These are phyloP conservation scores for Bretschneidera sinensis DNA, from an alignment of 345 rosid species.

Conservation along the genomic window DNA sequence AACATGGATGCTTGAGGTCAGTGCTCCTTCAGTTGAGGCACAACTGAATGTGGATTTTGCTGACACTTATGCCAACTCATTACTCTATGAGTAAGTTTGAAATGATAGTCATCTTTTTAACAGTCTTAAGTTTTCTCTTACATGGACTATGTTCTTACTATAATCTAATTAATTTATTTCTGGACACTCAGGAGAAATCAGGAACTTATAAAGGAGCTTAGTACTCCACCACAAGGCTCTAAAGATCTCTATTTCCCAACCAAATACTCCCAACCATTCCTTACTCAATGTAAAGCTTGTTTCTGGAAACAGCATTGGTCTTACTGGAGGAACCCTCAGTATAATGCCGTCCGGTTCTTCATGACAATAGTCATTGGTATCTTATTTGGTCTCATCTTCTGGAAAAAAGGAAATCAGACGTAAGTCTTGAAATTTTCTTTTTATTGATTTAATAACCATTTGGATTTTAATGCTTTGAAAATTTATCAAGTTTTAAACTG, in stretches of 20 bases:
- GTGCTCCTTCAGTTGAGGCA: constrained; percentile 54
- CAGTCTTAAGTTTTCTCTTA: background rate
- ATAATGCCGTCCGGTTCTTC: constrained; percentile 67
- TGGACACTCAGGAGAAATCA: constrained; percentile 54
- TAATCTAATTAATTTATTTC: background rate
- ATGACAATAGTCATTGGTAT: constrained; percentile 48
- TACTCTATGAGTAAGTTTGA: constrained; percentile 56
- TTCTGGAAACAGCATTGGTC: constrained; percentile 81
- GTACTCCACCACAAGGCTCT: constrained; percentile 53
- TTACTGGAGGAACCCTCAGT: constrained; percentile 75
- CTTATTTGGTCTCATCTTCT: constrained; percentile 70
- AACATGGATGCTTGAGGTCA: constrained; percentile 94
- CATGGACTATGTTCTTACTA: background rate
- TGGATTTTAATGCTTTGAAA: background rate
- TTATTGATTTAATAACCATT: background rate
- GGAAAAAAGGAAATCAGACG: constrained; percentile 58
- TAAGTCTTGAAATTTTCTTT: constrained; percentile 22
- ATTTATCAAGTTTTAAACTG: too few relatives aligned
- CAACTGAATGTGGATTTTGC: constrained; percentile 69
- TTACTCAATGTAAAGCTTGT: constrained; percentile 57
- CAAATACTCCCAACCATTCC: constrained; percentile 58
- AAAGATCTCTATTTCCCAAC: constrained; percentile 61
- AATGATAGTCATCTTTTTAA: background rate
- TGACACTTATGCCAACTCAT: constrained; percentile 53
- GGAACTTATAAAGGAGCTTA: constrained; percentile 54